These are phyloP conservation scores for Paratinospora sagittata DNA, from an alignment of 164 flowering plant species.

Conservation along the genomic window DNA sequence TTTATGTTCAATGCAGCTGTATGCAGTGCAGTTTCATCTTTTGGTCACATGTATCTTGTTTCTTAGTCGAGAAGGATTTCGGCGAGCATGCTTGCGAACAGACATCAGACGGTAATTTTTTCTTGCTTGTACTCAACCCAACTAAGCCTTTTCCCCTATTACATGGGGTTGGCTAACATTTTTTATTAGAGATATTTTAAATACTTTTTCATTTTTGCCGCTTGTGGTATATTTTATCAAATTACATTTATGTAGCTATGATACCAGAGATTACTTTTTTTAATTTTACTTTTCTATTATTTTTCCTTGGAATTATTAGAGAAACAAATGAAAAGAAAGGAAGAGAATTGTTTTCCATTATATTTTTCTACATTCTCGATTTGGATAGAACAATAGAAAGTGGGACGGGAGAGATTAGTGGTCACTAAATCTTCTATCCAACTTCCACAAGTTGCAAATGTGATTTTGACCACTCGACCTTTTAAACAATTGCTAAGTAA, in stretches of 20 bases:
- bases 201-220: neutral
- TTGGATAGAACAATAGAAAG: no score
- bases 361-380: neutral
- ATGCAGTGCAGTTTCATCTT: conserved; percentile 87
- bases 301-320: neutral
- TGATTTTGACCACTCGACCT: no score
- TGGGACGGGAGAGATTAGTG: no score
- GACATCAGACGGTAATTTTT: conserved; percentile 52
- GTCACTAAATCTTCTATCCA: no score
- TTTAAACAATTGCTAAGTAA: no score
- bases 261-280: neutral
- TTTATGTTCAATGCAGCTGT: conserved; percentile 49
- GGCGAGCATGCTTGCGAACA: conserved; percentile 86
- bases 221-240: neutral
- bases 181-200: neutral
- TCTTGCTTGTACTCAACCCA: no score
- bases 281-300: neutral
- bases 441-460: no score
- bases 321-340: neutral
- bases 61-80: conserved; percentile 96
- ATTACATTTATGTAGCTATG: neutral
- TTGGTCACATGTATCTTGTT: conserved; percentile 78
- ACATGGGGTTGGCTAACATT: no score
- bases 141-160: no score
- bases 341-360: neutral